Percentiles rank a stretch among this genome's conserved stretches.
Evolutionary conservation across 495 filamentous ascomycete species (phyloP).

Genomic region (Annulohypoxylon moriforme): DNA sequence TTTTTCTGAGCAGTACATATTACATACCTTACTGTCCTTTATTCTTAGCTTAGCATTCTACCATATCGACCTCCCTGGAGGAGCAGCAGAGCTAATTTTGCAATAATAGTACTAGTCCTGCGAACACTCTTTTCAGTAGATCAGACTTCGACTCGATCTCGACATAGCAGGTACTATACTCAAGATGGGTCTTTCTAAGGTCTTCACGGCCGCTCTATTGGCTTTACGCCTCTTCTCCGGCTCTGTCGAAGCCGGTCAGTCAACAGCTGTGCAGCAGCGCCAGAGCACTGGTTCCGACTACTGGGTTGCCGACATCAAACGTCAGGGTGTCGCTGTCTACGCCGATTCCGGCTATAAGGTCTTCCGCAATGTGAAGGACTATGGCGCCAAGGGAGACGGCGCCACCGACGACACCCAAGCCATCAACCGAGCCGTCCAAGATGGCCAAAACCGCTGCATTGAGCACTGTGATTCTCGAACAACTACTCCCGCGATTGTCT

Average conservation of each 20-base stretch:
- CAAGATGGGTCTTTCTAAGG: constrained; percentile 57
- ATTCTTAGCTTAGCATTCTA: constrained; percentile 1
- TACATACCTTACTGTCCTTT: background rate
- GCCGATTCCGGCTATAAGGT: constrained; percentile 70
- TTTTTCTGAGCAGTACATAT: background rate
- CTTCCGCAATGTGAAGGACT: constrained; percentile 90
- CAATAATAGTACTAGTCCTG: constrained; percentile 14
- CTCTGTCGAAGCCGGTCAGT: constrained; percentile 47
- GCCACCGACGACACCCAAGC: constrained; percentile 85
- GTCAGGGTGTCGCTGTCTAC: constrained; percentile 76
- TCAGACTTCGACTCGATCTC: constrained; percentile 35
- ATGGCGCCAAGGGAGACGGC: constrained; percentile 81
- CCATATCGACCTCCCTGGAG: constrained; percentile 22
- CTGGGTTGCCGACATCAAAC: constrained; percentile 80
- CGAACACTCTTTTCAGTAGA: constrained; percentile 23
- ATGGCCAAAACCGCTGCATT: constrained; percentile 77
- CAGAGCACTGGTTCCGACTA: constrained; percentile 58
- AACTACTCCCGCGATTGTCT: constrained; percentile 76
- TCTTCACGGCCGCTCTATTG: constrained; percentile 51
- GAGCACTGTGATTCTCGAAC: constrained; percentile 85
- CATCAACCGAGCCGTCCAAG: constrained; percentile 86
- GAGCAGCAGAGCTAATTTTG: constrained; percentile 24
- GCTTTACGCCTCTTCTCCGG: constrained; percentile 52
- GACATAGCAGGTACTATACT: constrained; percentile 55
- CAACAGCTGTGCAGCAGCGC: constrained; percentile 38